Evolutionary conservation across 1,284 basidiomycete genomes (phyloP), one percentile per base, ranked within the genome.

Genomic region (Ganoderma lucidum): DNA sequence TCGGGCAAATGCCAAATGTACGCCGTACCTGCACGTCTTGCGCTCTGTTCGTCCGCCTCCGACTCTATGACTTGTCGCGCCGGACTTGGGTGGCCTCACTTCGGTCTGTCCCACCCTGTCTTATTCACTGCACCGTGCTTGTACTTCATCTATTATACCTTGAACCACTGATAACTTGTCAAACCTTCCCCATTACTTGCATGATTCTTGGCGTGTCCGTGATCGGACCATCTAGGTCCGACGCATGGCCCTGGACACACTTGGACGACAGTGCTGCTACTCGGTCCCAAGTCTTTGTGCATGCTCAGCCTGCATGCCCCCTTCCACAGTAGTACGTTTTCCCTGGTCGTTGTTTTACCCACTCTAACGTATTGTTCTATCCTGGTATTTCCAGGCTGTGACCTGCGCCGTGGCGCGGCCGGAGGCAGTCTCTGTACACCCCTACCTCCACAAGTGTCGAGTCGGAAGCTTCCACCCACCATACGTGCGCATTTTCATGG

Each of bases 81-180:
- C 8, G 53, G 17, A 4, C 30, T 56, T 56, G 30, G 32, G 32
- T 56, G 53, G 30, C 30, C 53, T 32, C 17, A 4, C 30, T 4
- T 35, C 32, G 12, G 30, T 56, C 30, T 10, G 45, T 23, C n/a
- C 45, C 45, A 19, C 45, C 45, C 6, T 17, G 14, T 14, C 32
- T 32, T 30, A 30, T 17, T 19, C 32, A 56, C 30, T 4, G 1
- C 30, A 56, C 14, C 15, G 14, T 35, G 48, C 30, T 32, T 19
- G 53, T 56, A 56, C 53, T 15, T 56, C 53, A 23, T 56, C 32
- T 56, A n/a, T n/a, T n/a, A 55, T 55, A 35, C 30, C 5, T 56
- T 56, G 15, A 15, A 51, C 5, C 23, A 12, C 23, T 12, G 48
- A 51, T 51, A 51, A 14, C 10, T 14, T 28, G 10, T 51, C 19